Evolutionary conservation across 1,284 basidiomycete species (phyloP), one percentile per base, ranked within the genome.

Genomic region (Cystobasidium sp.): DNA sequence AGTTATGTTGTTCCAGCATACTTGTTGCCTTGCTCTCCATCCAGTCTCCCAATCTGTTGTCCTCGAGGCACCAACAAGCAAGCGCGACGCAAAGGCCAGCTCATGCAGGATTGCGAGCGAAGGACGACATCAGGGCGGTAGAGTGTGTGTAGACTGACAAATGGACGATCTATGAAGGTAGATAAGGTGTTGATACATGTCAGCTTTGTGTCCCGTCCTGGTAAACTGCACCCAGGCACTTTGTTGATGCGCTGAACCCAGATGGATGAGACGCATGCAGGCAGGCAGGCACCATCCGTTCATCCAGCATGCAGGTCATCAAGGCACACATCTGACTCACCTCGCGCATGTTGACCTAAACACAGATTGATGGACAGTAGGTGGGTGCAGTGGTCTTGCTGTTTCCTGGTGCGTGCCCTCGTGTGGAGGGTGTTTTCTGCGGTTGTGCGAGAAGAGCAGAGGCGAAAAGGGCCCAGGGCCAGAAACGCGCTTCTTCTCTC

Each of bases 341-440:
- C 66, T 68, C 66, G 52, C 66, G 66, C 66, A 68, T 68, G 31
- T 41, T 68, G 66, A 51, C 39, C 41, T 18, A 47, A 37, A 41
- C 39, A 41, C 43, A 31, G 44, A 22, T 43, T 64, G 62, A 41
- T 64, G 37, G 62, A 49, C 12, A 46, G 62, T 44, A 47, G 44
- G 62, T 46, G 61, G 39, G 12, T 12, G 31, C 9, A 24, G 22
- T 4, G 64, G 24, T 53, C 49, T 44, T 67, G 49, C 20, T 8
- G 5, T 6, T 39, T 10, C 24, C 24, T 41, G 20, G 44, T 18
- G 46, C 20, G 16, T 51, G 47, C 6, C 47, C 47, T 51, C 47
- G 16, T 58, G 31, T 31, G 31, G 31, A 31, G 31, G 31, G 31
- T 58, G 55, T 37, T 22, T 14, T 22, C 24, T 14, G 55, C 16